Evolutionary conservation across 371 early-diverging fungal genomes (phyloP).

Genomic region (Actinomucor elegans): DNA sequence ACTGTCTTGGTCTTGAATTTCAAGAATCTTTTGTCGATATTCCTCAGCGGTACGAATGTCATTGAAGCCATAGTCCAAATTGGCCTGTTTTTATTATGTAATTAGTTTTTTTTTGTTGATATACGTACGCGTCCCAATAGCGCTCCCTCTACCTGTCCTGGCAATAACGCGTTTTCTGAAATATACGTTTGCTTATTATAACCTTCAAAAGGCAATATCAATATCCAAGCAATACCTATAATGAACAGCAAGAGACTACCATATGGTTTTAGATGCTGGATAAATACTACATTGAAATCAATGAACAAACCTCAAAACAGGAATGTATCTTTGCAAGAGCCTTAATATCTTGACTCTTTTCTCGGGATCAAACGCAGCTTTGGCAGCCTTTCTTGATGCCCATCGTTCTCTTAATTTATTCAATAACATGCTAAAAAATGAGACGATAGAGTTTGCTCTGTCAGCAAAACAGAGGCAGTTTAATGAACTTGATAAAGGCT

Average conservation of each 20-base stretch:
- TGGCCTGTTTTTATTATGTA: conserved; percentile 39
- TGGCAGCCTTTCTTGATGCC: conserved; percentile 1
- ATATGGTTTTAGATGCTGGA: not conserved
- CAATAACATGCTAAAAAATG: conserved; percentile 7
- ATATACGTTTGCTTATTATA: conserved; percentile 64
- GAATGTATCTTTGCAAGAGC: conserved; percentile 12
- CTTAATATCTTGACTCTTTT: conserved; percentile 17
- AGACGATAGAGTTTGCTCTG: no score
- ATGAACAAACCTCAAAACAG: conserved; percentile 23
- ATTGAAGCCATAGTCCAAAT: conserved; percentile 50
- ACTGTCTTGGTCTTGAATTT: conserved; percentile 23
- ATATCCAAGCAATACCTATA: conserved; percentile 51
- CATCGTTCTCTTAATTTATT: conserved; percentile 12
- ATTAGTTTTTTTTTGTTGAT: not conserved
- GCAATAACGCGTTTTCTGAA: conserved; percentile 84
- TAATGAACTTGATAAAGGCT: no score
- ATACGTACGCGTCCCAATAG: no score
- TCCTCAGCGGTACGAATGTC: conserved; percentile 54
- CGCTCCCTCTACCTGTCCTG: conserved; percentile 59
- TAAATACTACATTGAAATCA: not conserved
- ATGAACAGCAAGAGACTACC: conserved; percentile 49
- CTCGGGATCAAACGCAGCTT: conserved; percentile 1
- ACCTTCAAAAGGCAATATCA: conserved; percentile 51
- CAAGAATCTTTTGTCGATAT: conserved; percentile 33
- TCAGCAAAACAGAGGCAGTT: no score